Base-by-base conservation (phyloP, 1,139 yeast species). In the Wickerhamomyces sp. region DNA sequence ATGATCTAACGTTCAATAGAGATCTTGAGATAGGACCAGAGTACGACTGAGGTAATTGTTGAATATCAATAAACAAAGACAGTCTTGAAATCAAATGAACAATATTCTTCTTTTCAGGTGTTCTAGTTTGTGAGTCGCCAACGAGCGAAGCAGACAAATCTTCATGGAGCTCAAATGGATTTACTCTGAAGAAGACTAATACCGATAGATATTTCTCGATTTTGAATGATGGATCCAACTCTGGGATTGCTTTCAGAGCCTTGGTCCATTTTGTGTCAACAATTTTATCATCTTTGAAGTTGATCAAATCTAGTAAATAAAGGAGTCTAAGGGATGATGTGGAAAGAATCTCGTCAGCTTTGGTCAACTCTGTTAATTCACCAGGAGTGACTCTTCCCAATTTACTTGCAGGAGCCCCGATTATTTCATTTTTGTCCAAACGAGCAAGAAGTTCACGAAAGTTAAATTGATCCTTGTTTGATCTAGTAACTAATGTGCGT, bases 1-100 rank as follows among this genome's bases (percentile, higher is more conserved):
- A 78, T 13, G 88, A 80, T 52, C 91, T 72, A 54, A 82, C 84
- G 28, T 74, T 68, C 37, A 82, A 62, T 24, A 84, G 64, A 35
- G 71, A 68, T 42, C 82, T 69, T 17, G 85, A 81, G 28, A 83
- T 64, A 5, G 91, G 89, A 0, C 91, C 91, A 39, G 75, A 74
- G 52, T 79, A 72, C 42, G 76, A 77, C 23, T 73, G 69, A 5
- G 83, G 79, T 17, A 59, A 64, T 45, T 78, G 75, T 16, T 71
- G 66, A 28, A 78, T 62, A 42, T 67, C 68, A 39, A 74, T 69
- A 30, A 80, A 62, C 2, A 81, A 66, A 26, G 82, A 73, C 3
- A 81, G 60, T 42, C 88, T 66, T 4, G 86, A 68, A 20, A 83
- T 57, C 32, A 81, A 55, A 11, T 72, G 55, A 7, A 78, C 64